Evolutionary conservation across 2,329 filamentous ascomycete species (phyloP).

Genomic region (Ophiostoma sp.): DNA sequence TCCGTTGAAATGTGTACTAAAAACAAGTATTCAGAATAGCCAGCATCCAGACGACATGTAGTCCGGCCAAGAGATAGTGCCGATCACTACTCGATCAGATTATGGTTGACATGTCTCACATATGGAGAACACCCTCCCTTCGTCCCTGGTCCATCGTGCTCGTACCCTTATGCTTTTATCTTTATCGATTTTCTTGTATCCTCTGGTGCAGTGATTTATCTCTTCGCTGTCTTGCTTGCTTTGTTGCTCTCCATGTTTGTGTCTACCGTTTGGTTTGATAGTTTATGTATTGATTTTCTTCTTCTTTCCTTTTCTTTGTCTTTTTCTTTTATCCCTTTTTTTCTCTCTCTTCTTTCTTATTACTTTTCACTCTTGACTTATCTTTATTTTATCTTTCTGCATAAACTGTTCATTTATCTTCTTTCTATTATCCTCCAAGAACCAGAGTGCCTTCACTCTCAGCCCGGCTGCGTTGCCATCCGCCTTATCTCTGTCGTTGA

Average conservation of each 20-base stretch:
- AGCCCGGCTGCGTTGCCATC: too few relatives aligned
- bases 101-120: slow-evolving; percentile 1
- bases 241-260: slow-evolving; percentile 4
- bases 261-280: not conserved
- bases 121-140: not conserved
- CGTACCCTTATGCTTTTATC: too few relatives aligned
- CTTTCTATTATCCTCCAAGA: not conserved
- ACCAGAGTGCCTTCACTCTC: not conserved
- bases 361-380: not conserved
- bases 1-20: not conserved
- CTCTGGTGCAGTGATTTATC: too few relatives aligned
- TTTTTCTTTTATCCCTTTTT: not conserved
- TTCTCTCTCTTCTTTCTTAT: not conserved
- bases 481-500: too few relatives aligned
- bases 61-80: not conserved
- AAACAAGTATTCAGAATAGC: not conserved
- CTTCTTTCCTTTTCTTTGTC: not conserved
- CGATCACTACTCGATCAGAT: not conserved
- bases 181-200: too few relatives aligned
- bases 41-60: not conserved
- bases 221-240: not conserved
- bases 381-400: not conserved
- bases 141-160: not conserved
- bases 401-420: too few relatives aligned
- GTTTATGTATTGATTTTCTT: not conserved